Base-by-base conservation (phyloP, 2,329 filamentous ascomycete genomes). In the Hypoxylon sp. region DNA sequence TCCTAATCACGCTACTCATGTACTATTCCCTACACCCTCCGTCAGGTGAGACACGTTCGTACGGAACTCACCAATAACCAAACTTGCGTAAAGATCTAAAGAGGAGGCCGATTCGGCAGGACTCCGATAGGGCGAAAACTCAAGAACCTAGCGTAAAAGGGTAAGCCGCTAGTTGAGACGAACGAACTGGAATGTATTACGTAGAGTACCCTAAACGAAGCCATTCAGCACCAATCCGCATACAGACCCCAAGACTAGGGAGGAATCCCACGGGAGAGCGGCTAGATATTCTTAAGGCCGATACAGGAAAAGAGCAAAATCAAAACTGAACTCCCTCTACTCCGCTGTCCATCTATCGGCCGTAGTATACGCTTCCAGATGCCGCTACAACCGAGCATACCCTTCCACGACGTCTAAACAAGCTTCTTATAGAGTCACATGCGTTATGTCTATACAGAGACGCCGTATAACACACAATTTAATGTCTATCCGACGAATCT, bases 41-140 rank as follows among this genome's bases (percentile, higher is more conserved):
- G 12, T 50, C 41, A 58, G 55, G 19, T 43, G 46, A 50, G 45
- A 58, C 32, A 29, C 34, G 27, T 43, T 51, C 45, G 45, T 51
- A 41, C 25, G 34, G 29, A 23, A n/a, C 16, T 37, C 32, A n/a
- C 55, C 55, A 58, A 50, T 50, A n/a, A 30, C 34, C 12, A 21
- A n/a, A 27, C 5, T 2, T 48, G 1, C 48, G 29, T 39, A 41
- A 43, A 14, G 25, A 43, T 34, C 32, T 34, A 57, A 32, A 51
- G 55, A 50, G 30, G 34, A 43, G 16, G 32, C 32, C 2, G n/a
- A 34, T n/a, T 16, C 46, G 55, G 46, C 25, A 32, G 29, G 6
- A 21, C 16, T 43, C 34, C 55, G 41, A 58, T 58, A 58, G 46
- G 55, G 9, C 11, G 7, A 32, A 50, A 43, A 37, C n/a, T n/a